These are phyloP conservation scores for Neocucurbitaria cava DNA, from an alignment of 2,329 filamentous ascomycete genomes.

Conservation along the genomic window DNA sequence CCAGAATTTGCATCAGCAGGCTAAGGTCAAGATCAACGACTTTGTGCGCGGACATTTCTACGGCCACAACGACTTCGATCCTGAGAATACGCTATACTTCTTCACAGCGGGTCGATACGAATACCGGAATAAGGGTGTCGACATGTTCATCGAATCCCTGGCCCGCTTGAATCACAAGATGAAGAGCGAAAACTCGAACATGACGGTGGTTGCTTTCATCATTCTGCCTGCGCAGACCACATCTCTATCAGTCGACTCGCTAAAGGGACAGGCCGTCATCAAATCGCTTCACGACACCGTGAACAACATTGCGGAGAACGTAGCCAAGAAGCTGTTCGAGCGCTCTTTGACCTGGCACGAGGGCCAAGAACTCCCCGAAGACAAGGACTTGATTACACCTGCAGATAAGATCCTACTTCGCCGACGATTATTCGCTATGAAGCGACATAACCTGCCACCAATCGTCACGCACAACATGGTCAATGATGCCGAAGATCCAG, in stretches of 20 bases:
- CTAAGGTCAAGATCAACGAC: conserved; percentile 97
- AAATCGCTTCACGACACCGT: conserved; percentile 95
- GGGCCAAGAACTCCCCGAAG: conserved; percentile 89
- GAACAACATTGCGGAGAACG: conserved; percentile 88
- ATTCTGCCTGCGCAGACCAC: conserved; percentile 98
- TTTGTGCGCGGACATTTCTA: conserved; percentile 99
- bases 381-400: conserved; percentile 92
- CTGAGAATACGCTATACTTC: conserved; percentile 95
- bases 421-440: conserved; percentile 94
- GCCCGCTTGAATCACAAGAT: conserved; percentile 93
- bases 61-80: conserved; percentile 95
- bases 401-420: conserved; percentile 93
- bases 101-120: conserved; percentile 98
- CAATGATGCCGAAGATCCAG: conserved; percentile 90
- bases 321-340: conserved; percentile 93
- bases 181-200: conserved; percentile 84
- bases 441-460: conserved; percentile 85
- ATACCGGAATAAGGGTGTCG: conserved; percentile 97
- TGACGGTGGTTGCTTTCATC: conserved; percentile 94
- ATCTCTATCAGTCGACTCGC: conserved; percentile 90
- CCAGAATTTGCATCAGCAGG: conserved; percentile 95
- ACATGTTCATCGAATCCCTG: conserved; percentile 99
- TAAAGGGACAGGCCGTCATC: conserved; percentile 96
- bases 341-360: conserved; percentile 95
- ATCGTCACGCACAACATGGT: conserved; percentile 99